Conservation (phyloP, 1,284 basidiomycete species). For the Xanthoconium separans region DNA sequence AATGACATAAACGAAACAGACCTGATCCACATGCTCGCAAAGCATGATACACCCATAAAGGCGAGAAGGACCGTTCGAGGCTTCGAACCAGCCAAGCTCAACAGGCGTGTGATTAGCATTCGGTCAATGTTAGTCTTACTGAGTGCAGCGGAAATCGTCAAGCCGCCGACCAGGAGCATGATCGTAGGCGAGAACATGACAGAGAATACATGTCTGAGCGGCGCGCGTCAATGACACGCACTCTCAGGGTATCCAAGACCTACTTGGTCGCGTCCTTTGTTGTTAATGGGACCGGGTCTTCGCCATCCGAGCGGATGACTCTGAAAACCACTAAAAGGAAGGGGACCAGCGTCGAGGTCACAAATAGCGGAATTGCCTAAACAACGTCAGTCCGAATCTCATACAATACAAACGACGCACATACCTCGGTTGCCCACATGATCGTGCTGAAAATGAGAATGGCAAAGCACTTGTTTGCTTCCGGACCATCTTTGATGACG, state of each 20-base stretch:
- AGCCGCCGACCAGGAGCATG: constrained; percentile 96
- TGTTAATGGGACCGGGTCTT: constrained; percentile 52
- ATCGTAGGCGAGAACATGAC: constrained; percentile 91
- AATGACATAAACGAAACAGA: constrained; percentile 38
- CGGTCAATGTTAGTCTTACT: constrained; percentile 98
- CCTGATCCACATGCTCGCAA: constrained; percentile 99
- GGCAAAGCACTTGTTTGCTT: constrained; percentile 91
- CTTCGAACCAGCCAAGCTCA: constrained; percentile 86
- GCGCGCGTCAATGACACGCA: background rate
- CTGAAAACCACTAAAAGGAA: constrained; percentile 85
- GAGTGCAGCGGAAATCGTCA: constrained; percentile 95
- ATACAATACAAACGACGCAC: background rate
- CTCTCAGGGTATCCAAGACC: constrained; percentile 25
- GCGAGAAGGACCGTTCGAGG: constrained; percentile 88
- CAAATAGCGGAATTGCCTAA: constrained; percentile 95
- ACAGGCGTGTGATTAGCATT: constrained; percentile 88
- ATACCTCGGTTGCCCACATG: constrained; percentile 95
- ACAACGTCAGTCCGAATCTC: constrained; percentile 9
- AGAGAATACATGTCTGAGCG: constrained; percentile 67
- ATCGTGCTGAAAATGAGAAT: constrained; percentile 91
- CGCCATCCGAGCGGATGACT: constrained; percentile 65
- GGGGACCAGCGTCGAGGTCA: constrained; percentile 90
- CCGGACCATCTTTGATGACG: constrained; percentile 57
- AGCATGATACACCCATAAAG: constrained; percentile 96
- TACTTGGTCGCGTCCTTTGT: constrained; percentile 83